Base-by-base conservation (phyloP, 2,329 filamentous ascomycete genomes). In the Neoarthrinium moseri region DNA sequence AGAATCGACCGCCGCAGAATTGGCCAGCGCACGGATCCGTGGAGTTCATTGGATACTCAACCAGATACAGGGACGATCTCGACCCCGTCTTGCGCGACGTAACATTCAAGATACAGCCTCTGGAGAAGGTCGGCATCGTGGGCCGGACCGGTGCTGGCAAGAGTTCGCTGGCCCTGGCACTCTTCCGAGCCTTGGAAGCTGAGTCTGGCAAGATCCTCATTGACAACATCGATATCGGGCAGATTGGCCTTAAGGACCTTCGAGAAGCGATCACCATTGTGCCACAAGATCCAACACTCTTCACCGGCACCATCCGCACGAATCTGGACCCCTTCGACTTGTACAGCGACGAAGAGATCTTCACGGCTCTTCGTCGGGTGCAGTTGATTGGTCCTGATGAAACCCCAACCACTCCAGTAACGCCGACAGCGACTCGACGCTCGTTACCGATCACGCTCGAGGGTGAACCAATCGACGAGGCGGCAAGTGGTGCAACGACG, bases 261-360 rank as follows among this genome's bases (percentile, higher is more conserved):
- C 87, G 94, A 45, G 87, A 95, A 69, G 86, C 89, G 37, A 95
- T 99, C 58, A 96, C 95, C 1, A 97, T 99, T 67, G 94, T 99
- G 47, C 94, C 94, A 22, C 94, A 99, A 71, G 94, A 99, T 62
- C 94, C 89, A 45, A 97, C 92, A 0, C 76, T 97, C 1, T 97
- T 97, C 69, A 91, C 85, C 12, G 92, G 92, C 53, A 96, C 91
- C 1, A 87, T 97, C 51, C 83, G 92, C 51, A 91, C 77, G 64
- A 99, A 99, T 62, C 78, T 99, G 18, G 94, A 99, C 64, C 94
- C 94, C 0, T 99, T 99, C 66, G 78, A 83, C 13, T 71, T 88
- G 29, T 96, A 95, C 68, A 91, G 86, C 0, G 91, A 99, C 58
- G 89, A 94, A 51, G 82, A 96, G 55, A 88, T 99, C 37, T 96